phyloP scores from a whole-genome alignment of 2,329 filamentous ascomycete genomes.

The Xylariaceae sp. region DNA sequence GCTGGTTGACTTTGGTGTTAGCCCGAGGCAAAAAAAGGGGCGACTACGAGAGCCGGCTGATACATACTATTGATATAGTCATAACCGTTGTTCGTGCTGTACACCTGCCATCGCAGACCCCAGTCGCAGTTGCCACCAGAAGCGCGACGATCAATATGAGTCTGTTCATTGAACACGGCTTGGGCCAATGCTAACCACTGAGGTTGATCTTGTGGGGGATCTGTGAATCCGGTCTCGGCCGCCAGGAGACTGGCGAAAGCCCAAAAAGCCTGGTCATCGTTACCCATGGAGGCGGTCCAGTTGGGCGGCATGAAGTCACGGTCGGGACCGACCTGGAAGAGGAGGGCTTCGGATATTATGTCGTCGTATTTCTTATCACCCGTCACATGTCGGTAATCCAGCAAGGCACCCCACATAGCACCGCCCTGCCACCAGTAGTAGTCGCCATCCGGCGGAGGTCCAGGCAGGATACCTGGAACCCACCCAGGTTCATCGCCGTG shows the following conservation, averaged over 20 bases:
- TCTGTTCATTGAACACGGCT: slow-evolving; percentile 62
- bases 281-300: slow-evolving; percentile 55
- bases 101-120: slow-evolving; percentile 74
- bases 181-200: slow-evolving; percentile 63
- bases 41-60: not conserved
- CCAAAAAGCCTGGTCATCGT: slow-evolving; percentile 70
- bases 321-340: slow-evolving; percentile 52
- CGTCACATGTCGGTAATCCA: slow-evolving; percentile 67
- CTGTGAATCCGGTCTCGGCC: slow-evolving; percentile 58
- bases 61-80: slow-evolving; percentile 62
- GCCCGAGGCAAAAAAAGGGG: slow-evolving; percentile 2
- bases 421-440: slow-evolving; percentile 75
- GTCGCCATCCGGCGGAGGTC: slow-evolving; percentile 47
- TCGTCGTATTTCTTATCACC: slow-evolving; percentile 59
- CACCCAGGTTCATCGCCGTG: slow-evolving; percentile 45
- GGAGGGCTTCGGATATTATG: slow-evolving; percentile 49
- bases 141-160: slow-evolving; percentile 55
- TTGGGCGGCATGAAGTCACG: slow-evolving; percentile 56
- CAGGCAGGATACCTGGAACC: slow-evolving; percentile 52
- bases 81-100: slow-evolving; percentile 67
- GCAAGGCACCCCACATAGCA: slow-evolving; percentile 61
- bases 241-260: slow-evolving; percentile 62
- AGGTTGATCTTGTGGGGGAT: slow-evolving; percentile 48
- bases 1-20: slow-evolving; percentile 30
- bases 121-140: slow-evolving; percentile 54